A percentile compares a stretch with the other conserved stretches of the same genome.
Evolutionary conservation across 495 filamentous ascomycete genomes (phyloP).

Genomic region (Bacidia gigantensis): DNA sequence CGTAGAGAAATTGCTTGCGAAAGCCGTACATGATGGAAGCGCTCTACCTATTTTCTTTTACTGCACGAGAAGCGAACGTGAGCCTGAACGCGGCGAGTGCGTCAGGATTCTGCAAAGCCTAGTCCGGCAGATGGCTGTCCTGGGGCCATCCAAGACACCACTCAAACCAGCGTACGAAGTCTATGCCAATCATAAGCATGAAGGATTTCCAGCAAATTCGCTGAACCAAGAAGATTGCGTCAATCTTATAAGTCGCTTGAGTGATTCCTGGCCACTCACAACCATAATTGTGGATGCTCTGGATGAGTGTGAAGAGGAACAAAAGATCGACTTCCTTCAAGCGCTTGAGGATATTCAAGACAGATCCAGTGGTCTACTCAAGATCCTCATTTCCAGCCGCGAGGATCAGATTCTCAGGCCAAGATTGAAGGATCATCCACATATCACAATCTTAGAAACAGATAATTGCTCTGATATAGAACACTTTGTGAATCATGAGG

Average conservation of each 20-base stretch:
- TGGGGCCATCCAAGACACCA: not conserved
- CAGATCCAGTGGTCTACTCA: slow-evolving; percentile 22
- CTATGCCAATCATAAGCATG: slow-evolving; percentile 13
- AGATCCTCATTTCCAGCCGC: slow-evolving; percentile 34
- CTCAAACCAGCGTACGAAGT: not conserved
- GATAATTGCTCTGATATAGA: slow-evolving; percentile 23
- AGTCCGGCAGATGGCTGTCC: slow-evolving; percentile 25
- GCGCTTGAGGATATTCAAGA: slow-evolving; percentile 20
- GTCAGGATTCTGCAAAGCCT: slow-evolving; percentile 25
- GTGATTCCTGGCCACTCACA: slow-evolving; percentile 12
- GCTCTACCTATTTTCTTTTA: slow-evolving; percentile 22
- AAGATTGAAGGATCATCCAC: slow-evolving; percentile 17
- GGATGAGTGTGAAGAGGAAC: slow-evolving; percentile 29
- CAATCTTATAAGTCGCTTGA: slow-evolving; percentile 15
- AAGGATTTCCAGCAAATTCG: slow-evolving; percentile 6
- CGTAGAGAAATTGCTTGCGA: not conserved
- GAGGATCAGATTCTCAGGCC: slow-evolving; percentile 25
- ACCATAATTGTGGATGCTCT: slow-evolving; percentile 34
- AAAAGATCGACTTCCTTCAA: slow-evolving; percentile 23
- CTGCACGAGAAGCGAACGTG: slow-evolving; percentile 21
- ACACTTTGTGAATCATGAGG: slow-evolving; percentile 17
- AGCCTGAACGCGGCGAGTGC: slow-evolving; percentile 20
- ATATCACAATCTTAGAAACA: slow-evolving; percentile 25
- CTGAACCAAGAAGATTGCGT: slow-evolving; percentile 17
- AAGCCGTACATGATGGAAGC: not conserved